Conservation (phyloP, 2,329 filamentous ascomycete genomes). For the Aspergillus luchuensis region DNA sequence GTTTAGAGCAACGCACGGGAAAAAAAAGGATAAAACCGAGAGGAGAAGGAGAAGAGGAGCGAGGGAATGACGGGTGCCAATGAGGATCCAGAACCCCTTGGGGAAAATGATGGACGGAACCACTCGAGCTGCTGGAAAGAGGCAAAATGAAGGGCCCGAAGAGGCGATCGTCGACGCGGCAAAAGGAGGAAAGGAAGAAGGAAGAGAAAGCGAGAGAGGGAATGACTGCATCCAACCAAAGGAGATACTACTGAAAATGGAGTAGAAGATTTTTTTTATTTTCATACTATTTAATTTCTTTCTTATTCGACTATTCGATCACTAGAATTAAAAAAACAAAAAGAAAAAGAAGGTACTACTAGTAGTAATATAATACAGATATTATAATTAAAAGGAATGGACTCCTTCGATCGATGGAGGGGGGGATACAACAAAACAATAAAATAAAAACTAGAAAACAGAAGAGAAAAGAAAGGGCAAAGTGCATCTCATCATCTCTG, state of each 20-base stretch:
- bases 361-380: no score
- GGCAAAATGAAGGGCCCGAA: not conserved
- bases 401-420: no score
- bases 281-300: not conserved
- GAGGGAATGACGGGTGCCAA: slow-evolving; percentile 11
- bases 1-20: not conserved
- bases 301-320: no score
- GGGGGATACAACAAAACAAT: no score
- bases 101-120: slow-evolving; percentile 9
- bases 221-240: not conserved
- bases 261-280: not conserved
- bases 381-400: no score
- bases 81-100: slow-evolving; percentile 13
- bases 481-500: no score
- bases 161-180: slow-evolving; percentile 11
- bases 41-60: not conserved
- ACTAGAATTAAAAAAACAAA: no score
- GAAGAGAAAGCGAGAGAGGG: not conserved
- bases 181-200: not conserved
- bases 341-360: no score
- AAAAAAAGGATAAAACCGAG: slow-evolving; percentile 4
- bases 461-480: no score
- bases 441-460: no score
- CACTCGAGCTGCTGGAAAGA: not conserved
- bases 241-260: not conserved